These are phyloP conservation scores for Talinum fruticosum DNA, from an alignment of 148 eudicot species.

Conservation along the genomic window DNA sequence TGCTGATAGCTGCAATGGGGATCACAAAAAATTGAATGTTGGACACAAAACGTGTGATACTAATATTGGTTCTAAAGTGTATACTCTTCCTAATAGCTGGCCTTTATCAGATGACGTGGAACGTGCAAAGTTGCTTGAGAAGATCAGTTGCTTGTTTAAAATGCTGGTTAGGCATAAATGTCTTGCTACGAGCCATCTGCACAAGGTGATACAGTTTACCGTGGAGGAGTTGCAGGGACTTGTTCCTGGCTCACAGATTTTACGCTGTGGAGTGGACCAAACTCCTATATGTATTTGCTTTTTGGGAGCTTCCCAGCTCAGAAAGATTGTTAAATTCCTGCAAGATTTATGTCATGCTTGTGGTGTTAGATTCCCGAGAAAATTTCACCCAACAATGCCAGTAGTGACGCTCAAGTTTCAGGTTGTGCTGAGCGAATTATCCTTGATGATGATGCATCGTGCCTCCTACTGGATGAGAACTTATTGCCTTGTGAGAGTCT, in stretches of 20 bases:
- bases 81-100: conserved; percentile 51
- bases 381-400: conserved; percentile 43
- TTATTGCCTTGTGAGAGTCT: conserved; percentile 36
- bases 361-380: conserved; percentile 66
- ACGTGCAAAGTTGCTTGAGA: conserved; percentile 76
- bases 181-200: conserved; percentile 72
- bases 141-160: conserved; percentile 52
- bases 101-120: conserved; percentile 74
- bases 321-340: conserved; percentile 59
- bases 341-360: conserved; percentile 71
- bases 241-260: conserved; percentile 68
- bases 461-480: conserved; percentile 62
- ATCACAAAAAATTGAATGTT: conserved; percentile 31
- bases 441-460: conserved; percentile 56
- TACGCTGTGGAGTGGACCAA: conserved; percentile 60
- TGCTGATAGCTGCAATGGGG: conserved; percentile 42
- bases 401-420: conserved; percentile 26
- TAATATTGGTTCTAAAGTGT: conserved; percentile 39
- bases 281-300: conserved; percentile 87
- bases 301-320: conserved; percentile 65
- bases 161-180: conserved; percentile 58
- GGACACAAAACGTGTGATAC: conserved; percentile 46
- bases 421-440: conserved; percentile 49
- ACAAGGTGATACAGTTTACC: conserved; percentile 61
- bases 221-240: conserved; percentile 68